Base-by-base conservation (phyloP, 176 grass and related monocot genomes). In the Ensete glaucum region DNA sequence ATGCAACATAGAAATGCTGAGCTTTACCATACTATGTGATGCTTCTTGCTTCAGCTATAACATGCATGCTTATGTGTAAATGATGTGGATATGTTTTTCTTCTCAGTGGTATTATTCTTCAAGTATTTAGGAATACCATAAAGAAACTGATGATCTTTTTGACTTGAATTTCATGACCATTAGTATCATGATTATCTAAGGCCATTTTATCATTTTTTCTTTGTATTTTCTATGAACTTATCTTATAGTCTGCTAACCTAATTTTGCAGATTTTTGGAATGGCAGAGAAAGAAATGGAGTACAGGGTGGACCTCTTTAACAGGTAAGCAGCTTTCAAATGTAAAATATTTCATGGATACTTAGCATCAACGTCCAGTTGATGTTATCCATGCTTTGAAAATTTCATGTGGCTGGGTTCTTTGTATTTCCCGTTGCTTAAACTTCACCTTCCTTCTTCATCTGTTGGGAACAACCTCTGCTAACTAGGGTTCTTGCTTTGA, bases 271-370 rank as follows among this genome's bases (percentile, higher is more conserved):
- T 94, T 78, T 87, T 99, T 72, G 88, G 85, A 56, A 92, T 99
- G 85, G 88, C 91, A 51, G 94, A 91, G 79, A 88, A 89, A 87
- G 94, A 98, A 80, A 91, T 98, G 90, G 94, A 98, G 58, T 98
- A 93, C 78, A 87, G 90, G 75, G 90, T 98, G 60, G 94, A 98
- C 53, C 90, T 91, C 71, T 93, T 98, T 80, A 98, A 91, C 53
- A 65, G 78, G 90, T 93, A 53, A 82, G 68, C 70, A 24, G 17
- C 21, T 11, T 25, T 52, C 54, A 25, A 77, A 9, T 52, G 7
- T 52, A n/a, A 72, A 24, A 17, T 52, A 57, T 24, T n/a, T 72
- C 1, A 12, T 3, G 20, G 9, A 19, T 11, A n/a, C 9, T 73
- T 52, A 9, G 49, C 8, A 62, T 26, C 59, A 52, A 64, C 5